A percentile compares a stretch with the other conserved stretches of the same genome.
These are phyloP conservation scores for Fraxinus ornus DNA, from an alignment of 305 asterid species.

Conservation along the genomic window DNA sequence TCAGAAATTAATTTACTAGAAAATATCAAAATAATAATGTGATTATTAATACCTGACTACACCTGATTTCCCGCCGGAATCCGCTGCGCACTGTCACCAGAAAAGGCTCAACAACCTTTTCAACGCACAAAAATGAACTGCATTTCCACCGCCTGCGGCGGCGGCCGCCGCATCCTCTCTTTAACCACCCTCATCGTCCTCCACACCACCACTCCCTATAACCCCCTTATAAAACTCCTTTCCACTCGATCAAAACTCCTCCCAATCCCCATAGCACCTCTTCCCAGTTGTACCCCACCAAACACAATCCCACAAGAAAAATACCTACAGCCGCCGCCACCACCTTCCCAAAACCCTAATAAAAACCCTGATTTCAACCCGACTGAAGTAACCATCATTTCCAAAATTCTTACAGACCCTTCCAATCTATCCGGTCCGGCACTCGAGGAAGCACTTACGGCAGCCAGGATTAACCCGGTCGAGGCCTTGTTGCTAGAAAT, in stretches of 20 bases:
- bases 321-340: slow-evolving; percentile 15
- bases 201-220: slow-evolving; percentile 18
- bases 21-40: background rate
- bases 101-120: background rate
- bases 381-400: slow-evolving; percentile 41
- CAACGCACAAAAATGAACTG: slow-evolving; percentile 33
- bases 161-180: slow-evolving; percentile 37
- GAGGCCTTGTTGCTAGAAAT: slow-evolving; percentile 45
- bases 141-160: slow-evolving; percentile 32
- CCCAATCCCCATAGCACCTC: slow-evolving; percentile 41
- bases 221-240: slow-evolving; percentile 21
- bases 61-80: background rate
- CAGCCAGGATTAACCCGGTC: slow-evolving; percentile 37
- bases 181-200: slow-evolving; percentile 25
- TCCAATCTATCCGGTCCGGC: slow-evolving; percentile 48
- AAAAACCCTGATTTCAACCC: slow-evolving; percentile 23
- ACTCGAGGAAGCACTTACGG: slow-evolving; percentile 55
- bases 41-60: background rate
- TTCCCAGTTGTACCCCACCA: slow-evolving; percentile 11
- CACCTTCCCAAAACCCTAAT: slow-evolving; percentile 36
- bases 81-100: background rate
- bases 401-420: slow-evolving; percentile 46
- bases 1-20: background rate
- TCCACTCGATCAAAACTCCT: slow-evolving; percentile 33
- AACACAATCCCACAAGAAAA: slow-evolving; percentile 10